Conservation (phyloP, 2,329 filamentous ascomycete species). For the Rhynchosporium graminicola region DNA sequence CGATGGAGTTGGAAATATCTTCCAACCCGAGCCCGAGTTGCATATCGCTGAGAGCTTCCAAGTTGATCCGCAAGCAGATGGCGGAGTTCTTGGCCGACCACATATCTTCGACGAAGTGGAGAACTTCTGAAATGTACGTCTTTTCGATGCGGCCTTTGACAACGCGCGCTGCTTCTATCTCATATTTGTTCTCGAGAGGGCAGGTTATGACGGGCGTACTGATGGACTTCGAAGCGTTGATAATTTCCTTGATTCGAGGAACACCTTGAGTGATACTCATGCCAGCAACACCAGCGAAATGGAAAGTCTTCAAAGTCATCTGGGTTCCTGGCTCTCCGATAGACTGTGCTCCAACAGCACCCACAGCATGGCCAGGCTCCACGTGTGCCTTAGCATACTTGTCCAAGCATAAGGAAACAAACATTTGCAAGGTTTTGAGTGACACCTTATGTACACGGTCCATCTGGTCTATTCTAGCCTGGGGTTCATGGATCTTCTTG, state of each 20-base stretch:
- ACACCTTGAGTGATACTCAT: slow-evolving; percentile 99
- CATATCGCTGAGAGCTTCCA: slow-evolving; percentile 74
- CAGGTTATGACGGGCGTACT: slow-evolving; percentile 93
- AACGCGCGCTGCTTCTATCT: slow-evolving; percentile 79
- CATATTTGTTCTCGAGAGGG: slow-evolving; percentile 72
- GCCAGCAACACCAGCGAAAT: slow-evolving; percentile 98
- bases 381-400: slow-evolving; percentile 92
- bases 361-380: slow-evolving; percentile 93
- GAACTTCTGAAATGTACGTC: slow-evolving; percentile 81
- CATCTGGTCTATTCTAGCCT: slow-evolving; percentile 40
- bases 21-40: slow-evolving; percentile 74
- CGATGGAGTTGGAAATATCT: slow-evolving; percentile 77
- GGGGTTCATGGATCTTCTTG: slow-evolving; percentile 38
- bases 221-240: slow-evolving; percentile 94
- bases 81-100: slow-evolving; percentile 79
- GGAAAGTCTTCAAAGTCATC: slow-evolving; percentile 99
- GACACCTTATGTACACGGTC: slow-evolving; percentile 86
- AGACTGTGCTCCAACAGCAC: slow-evolving; percentile 93
- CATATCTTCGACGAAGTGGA: slow-evolving; percentile 81
- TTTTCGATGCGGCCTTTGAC: slow-evolving; percentile 95
- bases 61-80: slow-evolving; percentile 80
- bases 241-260: slow-evolving; percentile 99
- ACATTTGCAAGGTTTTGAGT: slow-evolving; percentile 67
- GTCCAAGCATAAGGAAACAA: slow-evolving; percentile 78
- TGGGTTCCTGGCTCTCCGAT: slow-evolving; percentile 98